Conservation (phyloP, 441 rosid genomes). For the Macaranga tanarius region DNA sequence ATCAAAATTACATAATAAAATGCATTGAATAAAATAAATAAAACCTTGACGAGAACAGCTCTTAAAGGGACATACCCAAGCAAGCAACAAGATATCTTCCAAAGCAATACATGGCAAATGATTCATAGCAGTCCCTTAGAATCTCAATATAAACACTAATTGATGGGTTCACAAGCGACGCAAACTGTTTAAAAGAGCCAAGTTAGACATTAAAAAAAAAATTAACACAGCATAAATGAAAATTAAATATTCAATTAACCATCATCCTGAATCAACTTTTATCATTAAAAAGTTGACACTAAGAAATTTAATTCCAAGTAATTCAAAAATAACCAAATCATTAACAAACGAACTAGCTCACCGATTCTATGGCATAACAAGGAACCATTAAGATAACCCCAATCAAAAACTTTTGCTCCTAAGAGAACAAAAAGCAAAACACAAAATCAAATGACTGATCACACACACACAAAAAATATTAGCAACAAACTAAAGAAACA, state of each 20-base stretch:
- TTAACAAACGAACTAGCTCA: slow-evolving; percentile 32
- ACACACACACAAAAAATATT: neutral
- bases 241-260: too few relatives aligned
- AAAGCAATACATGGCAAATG: slow-evolving; percentile 99
- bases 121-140: slow-evolving; percentile 96
- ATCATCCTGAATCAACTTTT: too few relatives aligned
- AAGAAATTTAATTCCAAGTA: neutral
- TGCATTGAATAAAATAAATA: neutral
- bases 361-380: slow-evolving; percentile 90
- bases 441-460: slow-evolving; percentile 2
- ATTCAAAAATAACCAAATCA: neutral
- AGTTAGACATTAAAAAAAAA: slow-evolving; percentile 18
- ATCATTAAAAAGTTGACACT: neutral
- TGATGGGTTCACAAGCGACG: slow-evolving; percentile 85
- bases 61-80: slow-evolving; percentile 62
- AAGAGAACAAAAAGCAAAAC: slow-evolving; percentile 19
- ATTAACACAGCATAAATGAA: neutral
- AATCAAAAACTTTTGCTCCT: slow-evolving; percentile 97
- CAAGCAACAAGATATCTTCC: slow-evolving; percentile 99
- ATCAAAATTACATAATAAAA: slow-evolving; percentile 1
- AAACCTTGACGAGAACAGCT: slow-evolving; percentile 14
- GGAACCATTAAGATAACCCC: slow-evolving; percentile 99
- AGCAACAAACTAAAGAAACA: neutral
- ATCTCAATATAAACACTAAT: slow-evolving; percentile 88
- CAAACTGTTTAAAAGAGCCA: slow-evolving; percentile 54